Percentiles rank a stretch among this genome's conserved stretches.
Evolutionary conservation across 805 yeast genomes (phyloP).

Genomic region (Barnettozyma wickerhamii): DNA sequence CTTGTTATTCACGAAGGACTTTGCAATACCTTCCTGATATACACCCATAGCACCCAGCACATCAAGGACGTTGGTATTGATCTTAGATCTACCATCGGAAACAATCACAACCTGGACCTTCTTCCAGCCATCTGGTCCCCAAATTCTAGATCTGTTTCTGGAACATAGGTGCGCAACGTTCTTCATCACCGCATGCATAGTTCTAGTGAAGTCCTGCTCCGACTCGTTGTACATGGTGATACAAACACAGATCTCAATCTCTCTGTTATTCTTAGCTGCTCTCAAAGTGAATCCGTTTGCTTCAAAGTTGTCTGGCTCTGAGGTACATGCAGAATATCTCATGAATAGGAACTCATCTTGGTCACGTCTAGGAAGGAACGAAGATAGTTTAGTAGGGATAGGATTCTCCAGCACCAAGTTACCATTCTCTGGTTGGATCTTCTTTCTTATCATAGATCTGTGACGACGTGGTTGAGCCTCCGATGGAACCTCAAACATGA

Average conservation of each 20-base stretch:
- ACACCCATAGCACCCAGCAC: conserved; percentile 92
- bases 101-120: conserved; percentile 89
- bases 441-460: conserved; percentile 64
- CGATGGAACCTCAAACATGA: conserved; percentile 37
- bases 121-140: conserved; percentile 98
- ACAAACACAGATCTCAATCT: conserved; percentile 87
- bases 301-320: conserved; percentile 84
- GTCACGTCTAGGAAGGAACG: conserved; percentile 81
- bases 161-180: conserved; percentile 85
- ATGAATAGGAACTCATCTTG: conserved; percentile 92
- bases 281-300: conserved; percentile 80
- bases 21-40: conserved; percentile 95
- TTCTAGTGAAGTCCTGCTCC: conserved; percentile 83
- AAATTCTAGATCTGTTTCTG: conserved; percentile 73
- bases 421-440: conserved; percentile 72
- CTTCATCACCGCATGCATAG: conserved; percentile 90
- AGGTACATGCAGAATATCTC: conserved; percentile 96
- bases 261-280: conserved; percentile 82
- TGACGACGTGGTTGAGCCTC: conserved; percentile 53
- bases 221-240: conserved; percentile 98
- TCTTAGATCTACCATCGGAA: conserved; percentile 91
- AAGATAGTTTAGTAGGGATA: conserved; percentile 81
- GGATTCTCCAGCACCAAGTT: conserved; percentile 91
- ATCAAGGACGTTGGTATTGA: conserved; percentile 80
- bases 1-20: conserved; percentile 87